Base-by-base conservation (phyloP, 2,329 filamentous ascomycete species). In the Ambrosiella beaveri region DNA sequence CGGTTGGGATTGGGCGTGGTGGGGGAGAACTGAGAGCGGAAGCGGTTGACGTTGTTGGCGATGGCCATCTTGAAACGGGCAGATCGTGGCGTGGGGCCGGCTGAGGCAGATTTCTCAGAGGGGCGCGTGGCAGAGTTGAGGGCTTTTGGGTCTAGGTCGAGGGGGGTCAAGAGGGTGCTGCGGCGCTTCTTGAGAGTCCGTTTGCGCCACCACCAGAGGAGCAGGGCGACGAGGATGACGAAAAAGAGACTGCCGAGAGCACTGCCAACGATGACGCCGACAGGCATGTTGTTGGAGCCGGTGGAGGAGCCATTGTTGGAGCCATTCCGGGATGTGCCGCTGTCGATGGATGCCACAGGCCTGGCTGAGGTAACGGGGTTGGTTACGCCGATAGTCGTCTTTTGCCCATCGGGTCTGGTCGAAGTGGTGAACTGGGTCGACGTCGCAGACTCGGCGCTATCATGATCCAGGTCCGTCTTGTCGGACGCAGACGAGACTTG, bases 171-270 rank as follows among this genome's bases (percentile, higher is more conserved):
- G 2, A 77, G 68, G 0, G 74, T 75, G 65, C 71, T 76, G 58
- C 73, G 71, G 41, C 74, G 71, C 63, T 69, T 72, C 63, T 69
- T 68, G 51, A 69, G 63, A 56, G 66, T 61, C 49, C 71, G 70
- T 62, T 74, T 74, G 54, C 72, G 68, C 70, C 72, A 73, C 62
- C 76, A 70, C 76, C 76, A 81, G 8, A 78, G 62, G 2, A 78
- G 61, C 45, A 80, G 71, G 0, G 68, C 71, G 19, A 78, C 63
- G 13, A 80, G 59, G 2, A 71, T 70, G 40, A 75, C 62, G n/a
- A 71, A 67, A 0, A 74, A 71, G 1, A 77, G 64, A 3, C 73
- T 73, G 36, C 77, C 78, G 3, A 78, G 66, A 2, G 78, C 73
- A 44, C 76, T 74, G 8, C 74, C 77, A 1, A 75, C 75, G 49